Base-by-base conservation (phyloP, 2,329 filamentous ascomycete genomes). In the Cordyceps farinosa region DNA sequence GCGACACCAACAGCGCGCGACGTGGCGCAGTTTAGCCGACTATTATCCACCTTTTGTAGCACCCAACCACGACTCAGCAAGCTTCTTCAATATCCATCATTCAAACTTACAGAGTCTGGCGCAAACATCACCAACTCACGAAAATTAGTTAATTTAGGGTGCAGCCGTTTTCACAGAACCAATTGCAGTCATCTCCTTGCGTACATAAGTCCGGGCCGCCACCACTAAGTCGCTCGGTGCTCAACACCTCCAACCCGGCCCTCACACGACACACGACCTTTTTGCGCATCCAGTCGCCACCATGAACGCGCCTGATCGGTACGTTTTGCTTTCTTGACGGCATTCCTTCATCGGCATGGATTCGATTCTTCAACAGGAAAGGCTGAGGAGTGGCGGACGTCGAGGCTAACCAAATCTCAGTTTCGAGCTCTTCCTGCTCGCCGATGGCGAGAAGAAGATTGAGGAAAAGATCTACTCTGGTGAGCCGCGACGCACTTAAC, bases 341-440 rank as follows among this genome's bases (percentile, higher is more conserved):
- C 7, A n/a, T 22, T 13, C 3, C 8, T 2, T 27, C n/a, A 3
- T 57, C 5, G 5, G n/a, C 2, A 15, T 30, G 11, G 22, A n/a
- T 29, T n/a, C 29, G 10, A 9, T 5, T 45, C 7, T 30, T 17
- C 38, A 30, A 60, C 61, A 22, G 61, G 29, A 29, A 56, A 15
- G 10, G 1, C 11, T 22, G 7, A 48, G 7, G 22, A 15, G 1
- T 6, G 15, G 3, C n/a, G n/a, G 32, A 36, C 47, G 22, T 22
- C 6, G 30, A 57, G 58, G 61, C 67, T 70, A 61, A 72, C 69
- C 65, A 34, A 3, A 7, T 44, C 32, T 13, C 64, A 98, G 95
- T 73, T 96, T 96, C 80, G 95, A 98, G 82, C 86, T 96, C 55
- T 98, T 97, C 80, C 80, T 97, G 67, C 89, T 98, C 65, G 85